A percentile compares a stretch with the other conserved stretches of the same genome.
Evolutionary conservation across 306 rosid genomes (phyloP).

Genomic region (Potentilla sterilis): DNA sequence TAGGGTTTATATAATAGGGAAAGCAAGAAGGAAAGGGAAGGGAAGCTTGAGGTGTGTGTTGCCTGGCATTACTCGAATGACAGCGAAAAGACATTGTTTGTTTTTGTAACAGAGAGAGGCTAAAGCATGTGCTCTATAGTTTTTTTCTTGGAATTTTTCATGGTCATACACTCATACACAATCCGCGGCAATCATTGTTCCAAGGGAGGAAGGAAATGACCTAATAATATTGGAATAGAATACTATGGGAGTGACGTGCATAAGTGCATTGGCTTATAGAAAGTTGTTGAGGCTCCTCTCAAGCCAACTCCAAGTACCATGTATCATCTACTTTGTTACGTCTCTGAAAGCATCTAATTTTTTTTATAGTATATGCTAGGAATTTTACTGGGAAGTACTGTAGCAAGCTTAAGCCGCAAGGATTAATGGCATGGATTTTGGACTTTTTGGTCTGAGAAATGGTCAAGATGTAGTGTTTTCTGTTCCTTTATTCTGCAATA

Average conservation of each 20-base stretch:
- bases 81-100: slow-evolving; percentile 34
- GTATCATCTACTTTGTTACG: not conserved
- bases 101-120: not conserved
- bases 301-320: no score
- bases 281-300: not conserved
- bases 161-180: not conserved
- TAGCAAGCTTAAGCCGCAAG: slow-evolving; percentile 37
- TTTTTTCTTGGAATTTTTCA: not conserved
- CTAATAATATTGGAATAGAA: not conserved
- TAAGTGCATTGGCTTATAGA: not conserved
- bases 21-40: not conserved
- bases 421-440: not conserved
- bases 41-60: slow-evolving; percentile 11
- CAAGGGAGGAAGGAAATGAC: not conserved
- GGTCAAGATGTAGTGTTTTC: not conserved
- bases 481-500: not conserved
- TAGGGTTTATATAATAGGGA: not conserved
- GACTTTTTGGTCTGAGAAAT: not conserved
- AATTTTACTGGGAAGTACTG: not conserved
- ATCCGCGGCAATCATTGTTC: not conserved
- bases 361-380: not conserved
- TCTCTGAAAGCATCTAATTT: not conserved
- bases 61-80: slow-evolving; percentile 46
- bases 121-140: slow-evolving; percentile 28
- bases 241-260: not conserved